Evolutionary conservation across 2,329 filamentous ascomycete genomes (phyloP).

Genomic region (Rachicladosporium sp.): DNA sequence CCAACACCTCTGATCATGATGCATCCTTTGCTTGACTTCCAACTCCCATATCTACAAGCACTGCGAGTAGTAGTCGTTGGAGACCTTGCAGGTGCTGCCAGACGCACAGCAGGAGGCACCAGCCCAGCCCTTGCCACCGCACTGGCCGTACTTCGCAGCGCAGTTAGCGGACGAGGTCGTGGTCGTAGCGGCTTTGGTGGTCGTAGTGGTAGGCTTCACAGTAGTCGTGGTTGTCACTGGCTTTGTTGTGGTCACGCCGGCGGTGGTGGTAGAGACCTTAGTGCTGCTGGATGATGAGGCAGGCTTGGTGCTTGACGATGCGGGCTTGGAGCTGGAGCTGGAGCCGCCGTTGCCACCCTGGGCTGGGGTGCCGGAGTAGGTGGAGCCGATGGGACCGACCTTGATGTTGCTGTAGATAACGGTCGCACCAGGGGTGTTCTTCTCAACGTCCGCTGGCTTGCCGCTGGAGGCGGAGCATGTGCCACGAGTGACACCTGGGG

Average conservation of each 20-base stretch:
- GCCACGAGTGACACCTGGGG: constrained; percentile 33
- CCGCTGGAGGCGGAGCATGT: constrained; percentile 45
- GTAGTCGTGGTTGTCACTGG: constrained; percentile 4
- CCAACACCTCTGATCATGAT: neutral
- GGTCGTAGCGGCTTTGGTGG: constrained; percentile 1
- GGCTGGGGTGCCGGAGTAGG: constrained; percentile 18
- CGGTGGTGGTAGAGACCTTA: constrained; percentile 1
- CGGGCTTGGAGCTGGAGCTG: neutral
- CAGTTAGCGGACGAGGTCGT: constrained; percentile 1
- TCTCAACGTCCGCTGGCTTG: constrained; percentile 36
- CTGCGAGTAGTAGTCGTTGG: constrained; percentile 23
- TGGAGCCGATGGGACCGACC: constrained; percentile 50
- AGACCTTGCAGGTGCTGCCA: constrained; percentile 17
- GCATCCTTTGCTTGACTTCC: neutral
- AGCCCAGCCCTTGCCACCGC: constrained; percentile 14
- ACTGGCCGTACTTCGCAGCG: constrained; percentile 4
- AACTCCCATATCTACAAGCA: constrained; percentile 10
- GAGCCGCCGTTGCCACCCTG: constrained; percentile 1
- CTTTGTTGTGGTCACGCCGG: neutral
- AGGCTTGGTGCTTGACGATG: constrained; percentile 2
- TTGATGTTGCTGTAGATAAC: constrained; percentile 46
- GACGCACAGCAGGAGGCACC: constrained; percentile 20
- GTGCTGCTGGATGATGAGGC: neutral
- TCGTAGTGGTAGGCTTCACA: constrained; percentile 1
- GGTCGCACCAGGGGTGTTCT: constrained; percentile 35